Conservation (phyloP, 2,329 filamentous ascomycete genomes). For the Clonostachys byssicola region DNA sequence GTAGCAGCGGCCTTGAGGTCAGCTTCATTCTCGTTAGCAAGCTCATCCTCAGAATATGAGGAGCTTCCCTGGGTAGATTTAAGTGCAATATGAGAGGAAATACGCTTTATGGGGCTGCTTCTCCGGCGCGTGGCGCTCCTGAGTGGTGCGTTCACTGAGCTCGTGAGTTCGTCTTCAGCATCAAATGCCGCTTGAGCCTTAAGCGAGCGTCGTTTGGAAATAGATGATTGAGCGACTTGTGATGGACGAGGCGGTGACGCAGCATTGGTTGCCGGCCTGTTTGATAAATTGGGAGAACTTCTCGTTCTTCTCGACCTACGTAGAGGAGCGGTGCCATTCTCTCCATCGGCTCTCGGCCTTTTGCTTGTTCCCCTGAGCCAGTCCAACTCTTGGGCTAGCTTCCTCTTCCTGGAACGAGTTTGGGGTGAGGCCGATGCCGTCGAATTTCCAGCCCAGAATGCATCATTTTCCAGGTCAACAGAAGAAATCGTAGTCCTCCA, state of each 20-base stretch:
- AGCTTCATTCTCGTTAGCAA: neutral
- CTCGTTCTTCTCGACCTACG: too few relatives aligned
- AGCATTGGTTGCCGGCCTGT: too few relatives aligned
- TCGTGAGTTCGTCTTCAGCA: neutral
- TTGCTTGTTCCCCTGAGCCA: neutral
- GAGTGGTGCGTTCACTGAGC: neutral
- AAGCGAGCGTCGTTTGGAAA: neutral
- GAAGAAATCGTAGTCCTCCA: constrained; percentile 1
- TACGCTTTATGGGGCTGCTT: neutral
- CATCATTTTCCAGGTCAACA: neutral
- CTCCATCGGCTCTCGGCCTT: too few relatives aligned
- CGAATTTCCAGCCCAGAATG: neutral
- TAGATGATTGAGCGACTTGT: too few relatives aligned
- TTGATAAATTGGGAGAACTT: too few relatives aligned
- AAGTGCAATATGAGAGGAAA: neutral
- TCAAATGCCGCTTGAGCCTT: neutral
- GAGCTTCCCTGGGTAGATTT: neutral
- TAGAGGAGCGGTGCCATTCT: too few relatives aligned
- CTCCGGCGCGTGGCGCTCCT: neutral
- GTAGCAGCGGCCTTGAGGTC: constrained; percentile 1
- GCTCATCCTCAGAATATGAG: constrained; percentile 1
- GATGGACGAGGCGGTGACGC: too few relatives aligned
- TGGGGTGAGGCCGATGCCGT: neutral
- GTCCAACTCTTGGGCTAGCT: neutral
- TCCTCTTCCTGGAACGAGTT: neutral